A percentile compares a stretch with the other conserved stretches of the same genome.
Conservation (phyloP, 1,139 yeast species). For the Hyphopichia khmerensis region DNA sequence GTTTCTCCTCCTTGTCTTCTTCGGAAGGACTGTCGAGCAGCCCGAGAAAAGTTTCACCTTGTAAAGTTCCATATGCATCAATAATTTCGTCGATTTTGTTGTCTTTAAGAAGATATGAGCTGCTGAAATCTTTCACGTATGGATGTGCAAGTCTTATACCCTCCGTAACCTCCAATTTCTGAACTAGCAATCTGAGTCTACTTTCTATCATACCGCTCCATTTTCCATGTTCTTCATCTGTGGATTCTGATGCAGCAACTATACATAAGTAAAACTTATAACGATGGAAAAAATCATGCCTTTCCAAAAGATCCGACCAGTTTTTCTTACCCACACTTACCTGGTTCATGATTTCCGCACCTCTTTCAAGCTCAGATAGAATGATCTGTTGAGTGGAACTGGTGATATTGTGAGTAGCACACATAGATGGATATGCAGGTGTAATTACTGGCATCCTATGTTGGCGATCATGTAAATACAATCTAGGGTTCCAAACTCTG, state of each 20-base stretch:
- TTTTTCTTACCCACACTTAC: conserved; percentile 59
- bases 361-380: conserved; percentile 71
- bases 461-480: conserved; percentile 82
- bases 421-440: conserved; percentile 99
- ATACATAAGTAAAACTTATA: conserved; percentile 87
- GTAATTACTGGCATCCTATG: conserved; percentile 99
- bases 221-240: conserved; percentile 76
- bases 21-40: conserved; percentile 3
- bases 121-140: conserved; percentile 72
- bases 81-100: conserved; percentile 56
- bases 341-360: conserved; percentile 67
- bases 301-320: conserved; percentile 76
- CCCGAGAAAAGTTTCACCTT: conserved; percentile 32
- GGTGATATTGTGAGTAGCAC: conserved; percentile 96
- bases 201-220: conserved; percentile 96
- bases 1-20: conserved; percentile 14
- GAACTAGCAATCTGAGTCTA: conserved; percentile 75
- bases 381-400: conserved; percentile 83
- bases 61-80: conserved; percentile 50
- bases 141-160: conserved; percentile 90
- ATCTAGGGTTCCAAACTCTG: conserved; percentile 93
- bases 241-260: conserved; percentile 70
- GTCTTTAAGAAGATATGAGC: conserved; percentile 51
- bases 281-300: conserved; percentile 76
- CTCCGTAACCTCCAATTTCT: conserved; percentile 71